A percentile compares a stretch with the other conserved stretches of the same genome.
phyloP scores from a whole-genome alignment of 352 stramenopile species.

The Lagenidium sp. region DNA sequence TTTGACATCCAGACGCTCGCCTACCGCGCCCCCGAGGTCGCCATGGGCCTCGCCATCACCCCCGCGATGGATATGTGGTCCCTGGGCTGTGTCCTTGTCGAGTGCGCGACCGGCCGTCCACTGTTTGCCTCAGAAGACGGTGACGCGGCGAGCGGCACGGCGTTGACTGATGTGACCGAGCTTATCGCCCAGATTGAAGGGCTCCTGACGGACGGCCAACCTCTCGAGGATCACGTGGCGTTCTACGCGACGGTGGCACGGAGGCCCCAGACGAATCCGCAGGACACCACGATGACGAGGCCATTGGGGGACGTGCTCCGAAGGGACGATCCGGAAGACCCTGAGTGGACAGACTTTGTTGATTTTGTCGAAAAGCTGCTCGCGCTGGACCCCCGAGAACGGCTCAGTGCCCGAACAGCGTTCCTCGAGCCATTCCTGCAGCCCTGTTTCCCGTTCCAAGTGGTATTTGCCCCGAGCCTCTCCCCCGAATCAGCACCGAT shows the following conservation, averaged over 20 bases:
- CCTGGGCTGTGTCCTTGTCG: constrained; percentile 57
- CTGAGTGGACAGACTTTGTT: constrained; percentile 22
- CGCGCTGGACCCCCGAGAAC: constrained; percentile 31
- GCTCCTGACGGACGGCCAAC: not conserved
- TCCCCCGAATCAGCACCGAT: not conserved
- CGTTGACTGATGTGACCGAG: constrained; percentile 1
- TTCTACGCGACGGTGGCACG: not conserved
- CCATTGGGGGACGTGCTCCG: constrained; percentile 19
- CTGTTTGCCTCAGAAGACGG: constrained; percentile 37
- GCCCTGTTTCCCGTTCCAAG: constrained; percentile 50
- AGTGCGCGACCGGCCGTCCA: constrained; percentile 45
- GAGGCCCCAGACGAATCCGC: not conserved
- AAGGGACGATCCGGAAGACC: constrained; percentile 4
- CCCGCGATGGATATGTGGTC: constrained; percentile 75
- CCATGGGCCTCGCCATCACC: constrained; percentile 42
- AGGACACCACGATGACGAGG: not conserved
- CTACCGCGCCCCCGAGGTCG: constrained; percentile 65
- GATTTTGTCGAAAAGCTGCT: constrained; percentile 47
- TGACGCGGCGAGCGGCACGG: no score
- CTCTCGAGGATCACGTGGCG: not conserved
- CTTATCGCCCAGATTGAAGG: constrained; percentile 4
- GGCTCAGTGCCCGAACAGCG: constrained; percentile 34
- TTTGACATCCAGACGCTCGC: constrained; percentile 72
- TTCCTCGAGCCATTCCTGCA: constrained; percentile 68
- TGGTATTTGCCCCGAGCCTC: constrained; percentile 27